Evolutionary conservation across 2,329 filamentous ascomycete genomes (phyloP), one percentile per base, ranked within the genome.

Genomic region (Penicillium hordei): DNA sequence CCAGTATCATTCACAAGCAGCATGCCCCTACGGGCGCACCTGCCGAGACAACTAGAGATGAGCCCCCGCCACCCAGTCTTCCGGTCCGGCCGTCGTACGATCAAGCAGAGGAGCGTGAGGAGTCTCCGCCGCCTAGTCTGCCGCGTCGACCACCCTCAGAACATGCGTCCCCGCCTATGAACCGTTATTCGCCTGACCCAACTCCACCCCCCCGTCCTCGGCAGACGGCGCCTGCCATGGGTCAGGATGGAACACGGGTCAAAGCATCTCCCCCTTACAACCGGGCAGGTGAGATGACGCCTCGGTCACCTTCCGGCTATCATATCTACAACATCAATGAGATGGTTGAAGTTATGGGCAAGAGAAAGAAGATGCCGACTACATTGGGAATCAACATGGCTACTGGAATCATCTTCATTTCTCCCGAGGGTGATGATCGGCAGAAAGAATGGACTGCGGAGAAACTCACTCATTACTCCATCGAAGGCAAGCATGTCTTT

Each of bases 321-420:
- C 93, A 95, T 70, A 82, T 97, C 74, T 97, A 97, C 77, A 97
- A 96, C 68, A 93, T 97, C 68, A 96, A 93, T 72, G 93, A 97
- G 76, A 96, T 96, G 89, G 86, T 96, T 5, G 93, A 92, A n/a
- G 86, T 94, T 44, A 93, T 96, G 86, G 93, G 93, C 56, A 96
- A 96, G 79, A 89, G 90, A 69, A 96, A 96, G 81, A 97, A 97
- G 79, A 94, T 97, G 90, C 92, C 93, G 1, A 96, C 92, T n/a
- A 96, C 91, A 0, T 76, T 97, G 38, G 93, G 93, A n/a, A 89
- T 97, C 70, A 97, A 97, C 71, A 81, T 94, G 55, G 87, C 89
- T 48, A 95, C 91, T 17, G 93, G 93, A 39, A 85, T 89, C 33
- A 95, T 99, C 65, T 87, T 96, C 76, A 91, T 99, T 67, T 90